Conservation (phyloP, 108 stramenopile genomes). For the Asterionellopsis glacialis region DNA sequence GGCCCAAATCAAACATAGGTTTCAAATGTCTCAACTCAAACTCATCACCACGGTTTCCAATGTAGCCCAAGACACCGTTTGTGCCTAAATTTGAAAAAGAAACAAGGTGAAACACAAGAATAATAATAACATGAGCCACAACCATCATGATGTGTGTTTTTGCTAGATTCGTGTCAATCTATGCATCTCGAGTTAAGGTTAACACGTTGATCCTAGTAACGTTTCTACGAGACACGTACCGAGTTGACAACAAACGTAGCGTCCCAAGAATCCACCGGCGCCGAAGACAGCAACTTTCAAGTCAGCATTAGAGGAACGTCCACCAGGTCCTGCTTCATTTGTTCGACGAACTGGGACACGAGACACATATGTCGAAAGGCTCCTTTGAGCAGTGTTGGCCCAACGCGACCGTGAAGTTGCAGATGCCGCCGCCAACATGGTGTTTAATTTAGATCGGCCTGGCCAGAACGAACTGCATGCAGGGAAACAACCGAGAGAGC, state of each 20-base stretch:
- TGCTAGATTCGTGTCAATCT: not conserved
- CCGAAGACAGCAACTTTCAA: constrained; percentile 88
- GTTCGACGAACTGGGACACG: constrained; percentile 53
- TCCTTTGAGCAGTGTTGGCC: not conserved
- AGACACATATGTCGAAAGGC: constrained; percentile 17
- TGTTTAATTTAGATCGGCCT: no score
- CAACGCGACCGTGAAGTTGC: not conserved
- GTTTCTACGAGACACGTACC: constrained; percentile 31
- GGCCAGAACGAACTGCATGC: no score
- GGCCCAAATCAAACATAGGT: constrained; percentile 89
- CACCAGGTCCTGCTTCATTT: constrained; percentile 68
- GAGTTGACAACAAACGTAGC: constrained; percentile 77
- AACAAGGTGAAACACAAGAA: not conserved
- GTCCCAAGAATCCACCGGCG: constrained; percentile 91
- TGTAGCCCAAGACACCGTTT: constrained; percentile 71
- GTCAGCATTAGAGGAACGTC: constrained; percentile 63
- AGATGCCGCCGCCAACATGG: constrained; percentile 3
- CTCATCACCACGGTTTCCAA: constrained; percentile 92
- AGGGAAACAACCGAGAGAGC: no score
- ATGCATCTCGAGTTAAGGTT: not conserved
- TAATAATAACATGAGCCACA: no score
- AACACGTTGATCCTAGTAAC: not conserved
- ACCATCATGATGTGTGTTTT: not conserved
- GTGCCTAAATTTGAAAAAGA: constrained; percentile 30
- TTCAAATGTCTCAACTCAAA: constrained; percentile 90